A percentile compares a stretch with the other conserved stretches of the same genome.
Conservation (phyloP, 2,329 filamentous ascomycete genomes). For the Gnomoniopsis smithogilvyi region DNA sequence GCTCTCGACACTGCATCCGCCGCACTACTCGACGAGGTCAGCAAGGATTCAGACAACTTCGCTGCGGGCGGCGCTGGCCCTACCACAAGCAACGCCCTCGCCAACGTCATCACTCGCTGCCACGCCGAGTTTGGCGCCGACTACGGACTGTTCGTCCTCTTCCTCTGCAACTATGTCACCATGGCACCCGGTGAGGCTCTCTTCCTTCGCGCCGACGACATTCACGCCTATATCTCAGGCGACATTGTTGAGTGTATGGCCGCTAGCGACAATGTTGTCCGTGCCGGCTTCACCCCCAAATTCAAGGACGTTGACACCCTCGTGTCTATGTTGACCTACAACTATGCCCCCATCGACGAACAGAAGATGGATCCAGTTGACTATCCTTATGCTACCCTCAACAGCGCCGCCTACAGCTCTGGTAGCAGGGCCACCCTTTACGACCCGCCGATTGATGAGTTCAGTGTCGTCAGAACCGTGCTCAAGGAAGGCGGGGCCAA, state of each 20-base stretch:
- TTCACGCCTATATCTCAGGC: slow-evolving; percentile 89
- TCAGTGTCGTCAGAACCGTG: slow-evolving; percentile 79
- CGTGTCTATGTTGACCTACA: slow-evolving; percentile 90
- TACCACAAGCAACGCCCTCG: slow-evolving; percentile 66
- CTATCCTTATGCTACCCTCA: slow-evolving; percentile 82
- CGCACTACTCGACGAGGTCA: slow-evolving; percentile 68
- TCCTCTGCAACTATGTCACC: slow-evolving; percentile 95
- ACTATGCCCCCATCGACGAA: slow-evolving; percentile 87
- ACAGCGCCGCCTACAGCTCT: slow-evolving; percentile 77
- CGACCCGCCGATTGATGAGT: slow-evolving; percentile 95
- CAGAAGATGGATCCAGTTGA: slow-evolving; percentile 88
- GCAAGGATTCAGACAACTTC: slow-evolving; percentile 67
- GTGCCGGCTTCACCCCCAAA: slow-evolving; percentile 95
- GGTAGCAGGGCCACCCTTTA: slow-evolving; percentile 73
- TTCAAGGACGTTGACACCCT: slow-evolving; percentile 95
- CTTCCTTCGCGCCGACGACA: slow-evolving; percentile 94
- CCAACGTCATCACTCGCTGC: slow-evolving; percentile 73
- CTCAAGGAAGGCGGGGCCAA: slow-evolving; percentile 72
- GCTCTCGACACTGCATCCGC: slow-evolving; percentile 62
- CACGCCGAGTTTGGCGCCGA: slow-evolving; percentile 84
- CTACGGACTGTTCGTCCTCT: slow-evolving; percentile 90
- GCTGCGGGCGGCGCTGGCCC: slow-evolving; percentile 68
- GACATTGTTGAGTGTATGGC: slow-evolving; percentile 99
- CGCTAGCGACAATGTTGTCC: slow-evolving; percentile 96
- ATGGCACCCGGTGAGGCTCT: slow-evolving; percentile 88